A percentile compares a stretch with the other conserved stretches of the same genome.
These are phyloP conservation scores for Sequoia sempervirens DNA, from an alignment of 75 land plant genomes.

Conservation along the genomic window DNA sequence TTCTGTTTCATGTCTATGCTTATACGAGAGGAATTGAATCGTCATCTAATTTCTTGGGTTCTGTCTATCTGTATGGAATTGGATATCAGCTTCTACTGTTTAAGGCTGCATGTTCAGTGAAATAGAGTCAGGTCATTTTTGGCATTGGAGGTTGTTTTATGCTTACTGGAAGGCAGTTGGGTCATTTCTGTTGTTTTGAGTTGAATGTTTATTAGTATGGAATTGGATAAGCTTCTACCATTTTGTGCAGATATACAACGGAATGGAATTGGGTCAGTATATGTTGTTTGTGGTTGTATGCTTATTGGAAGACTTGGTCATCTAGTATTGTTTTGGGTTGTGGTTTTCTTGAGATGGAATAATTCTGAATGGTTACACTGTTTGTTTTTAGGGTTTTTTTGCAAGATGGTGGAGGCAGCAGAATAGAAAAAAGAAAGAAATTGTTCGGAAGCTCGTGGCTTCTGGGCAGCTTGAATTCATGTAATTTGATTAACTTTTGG, in stretches of 20 bases:
- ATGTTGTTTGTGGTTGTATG: neutral
- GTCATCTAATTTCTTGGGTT: neutral
- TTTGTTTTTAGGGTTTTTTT: conserved; percentile 75
- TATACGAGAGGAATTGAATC: neutral
- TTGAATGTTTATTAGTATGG: neutral
- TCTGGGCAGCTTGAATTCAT: conserved; percentile 91
- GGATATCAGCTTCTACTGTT: neutral
- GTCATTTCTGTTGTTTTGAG: neutral
- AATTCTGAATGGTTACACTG: neutral
- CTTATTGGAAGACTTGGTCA: neutral
- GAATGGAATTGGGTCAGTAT: neutral
- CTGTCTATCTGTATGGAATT: neutral
- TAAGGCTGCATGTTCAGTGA: neutral
- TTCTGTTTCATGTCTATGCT: neutral
- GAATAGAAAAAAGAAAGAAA: conserved; percentile 39
- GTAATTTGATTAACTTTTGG: conserved; percentile 33
- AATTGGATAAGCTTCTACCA: neutral
- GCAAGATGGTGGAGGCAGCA: conserved; percentile 97
- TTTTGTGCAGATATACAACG: neutral
- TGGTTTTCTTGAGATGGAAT: neutral
- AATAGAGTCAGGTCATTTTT: neutral
- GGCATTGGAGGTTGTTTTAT: neutral
- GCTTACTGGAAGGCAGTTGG: neutral
- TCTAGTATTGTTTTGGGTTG: neutral
- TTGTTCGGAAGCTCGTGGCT: conserved; percentile 64